phyloP scores from a whole-genome alignment of 768 basidiomycete genomes.

The Kwoniella sp. region DNA sequence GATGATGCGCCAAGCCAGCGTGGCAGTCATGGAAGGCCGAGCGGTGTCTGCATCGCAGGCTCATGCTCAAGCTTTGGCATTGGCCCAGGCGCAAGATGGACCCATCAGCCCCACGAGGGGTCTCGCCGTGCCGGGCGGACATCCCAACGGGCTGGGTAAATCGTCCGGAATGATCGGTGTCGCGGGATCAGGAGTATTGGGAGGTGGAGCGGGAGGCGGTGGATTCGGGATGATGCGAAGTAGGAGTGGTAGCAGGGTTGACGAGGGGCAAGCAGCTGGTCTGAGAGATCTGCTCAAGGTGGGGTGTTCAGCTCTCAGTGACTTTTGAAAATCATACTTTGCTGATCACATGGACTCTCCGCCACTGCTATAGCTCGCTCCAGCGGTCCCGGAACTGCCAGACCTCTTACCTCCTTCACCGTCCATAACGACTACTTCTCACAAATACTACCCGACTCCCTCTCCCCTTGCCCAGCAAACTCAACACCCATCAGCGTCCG shows the following conservation, averaged over 20 bases:
- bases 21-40: constrained; percentile 63
- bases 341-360: neutral
- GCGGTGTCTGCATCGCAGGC: constrained; percentile 34
- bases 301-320: constrained; percentile 12
- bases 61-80: constrained; percentile 30
- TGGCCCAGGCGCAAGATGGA: constrained; percentile 27
- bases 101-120: constrained; percentile 25
- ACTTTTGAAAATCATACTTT: neutral
- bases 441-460: constrained; percentile 48
- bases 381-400: constrained; percentile 41
- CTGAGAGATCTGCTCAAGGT: constrained; percentile 53
- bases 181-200: constrained; percentile 12
- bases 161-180: constrained; percentile 2
- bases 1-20: constrained; percentile 64
- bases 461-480: constrained; percentile 40
- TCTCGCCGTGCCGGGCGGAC: constrained; percentile 15
- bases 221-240: constrained; percentile 39
- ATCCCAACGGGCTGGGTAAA: constrained; percentile 1
- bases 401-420: constrained; percentile 51
- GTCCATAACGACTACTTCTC: constrained; percentile 28
- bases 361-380: constrained; percentile 32
- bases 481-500: constrained; percentile 8
- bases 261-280: constrained; percentile 29
- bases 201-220: constrained; percentile 10
- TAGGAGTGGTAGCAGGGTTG: constrained; percentile 45